Percentiles rank a stretch among this genome's conserved stretches.
Evolutionary conservation across 176 grass and related monocot species (phyloP).

Genomic region (Hyparrhenia diplandra): DNA sequence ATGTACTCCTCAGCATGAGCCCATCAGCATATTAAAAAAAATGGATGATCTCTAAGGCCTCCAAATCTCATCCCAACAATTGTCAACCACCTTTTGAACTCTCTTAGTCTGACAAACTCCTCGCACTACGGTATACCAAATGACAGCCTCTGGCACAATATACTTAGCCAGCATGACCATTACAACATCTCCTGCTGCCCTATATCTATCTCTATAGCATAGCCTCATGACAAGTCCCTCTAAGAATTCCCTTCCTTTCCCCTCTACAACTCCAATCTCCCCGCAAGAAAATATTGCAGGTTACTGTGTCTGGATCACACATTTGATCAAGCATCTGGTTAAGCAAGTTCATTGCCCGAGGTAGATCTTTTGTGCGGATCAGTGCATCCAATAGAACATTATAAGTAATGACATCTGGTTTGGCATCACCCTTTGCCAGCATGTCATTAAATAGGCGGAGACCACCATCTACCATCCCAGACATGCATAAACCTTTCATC

Average conservation of each 20-base stretch:
- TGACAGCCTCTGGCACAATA: slow-evolving; percentile 44
- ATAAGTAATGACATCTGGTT: slow-evolving; percentile 68
- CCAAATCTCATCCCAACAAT: slow-evolving; percentile 79
- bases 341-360: slow-evolving; percentile 60
- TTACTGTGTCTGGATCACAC: slow-evolving; percentile 75
- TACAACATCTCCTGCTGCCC: slow-evolving; percentile 49
- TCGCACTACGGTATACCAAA: slow-evolving; percentile 58
- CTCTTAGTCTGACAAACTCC: slow-evolving; percentile 45
- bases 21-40: slow-evolving; percentile 16
- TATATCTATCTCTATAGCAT: slow-evolving; percentile 56
- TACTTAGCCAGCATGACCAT: slow-evolving; percentile 74
- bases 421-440: slow-evolving; percentile 44
- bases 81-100: slow-evolving; percentile 47
- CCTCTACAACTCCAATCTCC: slow-evolving; percentile 31
- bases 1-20: slow-evolving; percentile 24
- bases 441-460: slow-evolving; percentile 74
- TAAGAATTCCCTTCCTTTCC: slow-evolving; percentile 63
- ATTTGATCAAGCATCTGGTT: slow-evolving; percentile 70
- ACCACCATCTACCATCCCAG: slow-evolving; percentile 71
- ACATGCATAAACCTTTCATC: slow-evolving; percentile 77
- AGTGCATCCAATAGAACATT: slow-evolving; percentile 69
- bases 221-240: slow-evolving; percentile 70
- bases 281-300: slow-evolving; percentile 77
- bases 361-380: slow-evolving; percentile 42
- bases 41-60: slow-evolving; percentile 29